Evolutionary conservation across 148 eudicot species (phyloP).

Genomic region (Nyssa sinensis): DNA sequence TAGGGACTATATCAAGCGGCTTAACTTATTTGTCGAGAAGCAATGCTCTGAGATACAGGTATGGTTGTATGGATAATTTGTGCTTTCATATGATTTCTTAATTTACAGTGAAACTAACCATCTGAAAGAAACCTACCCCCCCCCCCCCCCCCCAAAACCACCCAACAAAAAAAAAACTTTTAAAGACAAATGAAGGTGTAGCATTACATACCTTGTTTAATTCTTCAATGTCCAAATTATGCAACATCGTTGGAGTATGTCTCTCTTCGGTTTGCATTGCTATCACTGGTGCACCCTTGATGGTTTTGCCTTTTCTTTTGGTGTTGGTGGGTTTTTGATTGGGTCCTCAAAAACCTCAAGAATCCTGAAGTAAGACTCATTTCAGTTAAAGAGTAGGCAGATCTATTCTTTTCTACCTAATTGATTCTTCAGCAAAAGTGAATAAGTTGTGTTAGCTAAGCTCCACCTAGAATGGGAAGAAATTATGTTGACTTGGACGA

Average conservation of each 20-base stretch:
- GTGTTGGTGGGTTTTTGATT: background rate
- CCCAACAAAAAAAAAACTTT: too few relatives aligned
- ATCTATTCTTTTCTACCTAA: background rate
- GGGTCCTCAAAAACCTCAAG: background rate
- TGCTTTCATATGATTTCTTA: background rate
- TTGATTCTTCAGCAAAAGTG: background rate
- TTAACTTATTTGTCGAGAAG: constrained; percentile 76
- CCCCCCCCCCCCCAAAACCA: too few relatives aligned
- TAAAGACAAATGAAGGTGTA: background rate
- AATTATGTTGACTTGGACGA: background rate
- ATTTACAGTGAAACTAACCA: background rate
- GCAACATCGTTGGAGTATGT: constrained; percentile 7
- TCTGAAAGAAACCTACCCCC: too few relatives aligned
- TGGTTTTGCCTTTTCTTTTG: background rate
- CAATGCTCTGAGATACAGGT: constrained; percentile 97
- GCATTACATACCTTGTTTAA: background rate
- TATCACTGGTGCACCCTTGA: background rate
- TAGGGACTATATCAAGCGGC: constrained; percentile 65
- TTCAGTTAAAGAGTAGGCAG: background rate
- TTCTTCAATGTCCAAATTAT: background rate
- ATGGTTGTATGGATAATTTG: background rate
- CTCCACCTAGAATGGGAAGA: background rate
- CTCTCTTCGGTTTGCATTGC: background rate
- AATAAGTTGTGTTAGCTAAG: background rate
- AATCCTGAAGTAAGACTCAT: background rate